Base-by-base conservation (phyloP, 345 rosid species). In the Erysimum cheiranthoides region DNA sequence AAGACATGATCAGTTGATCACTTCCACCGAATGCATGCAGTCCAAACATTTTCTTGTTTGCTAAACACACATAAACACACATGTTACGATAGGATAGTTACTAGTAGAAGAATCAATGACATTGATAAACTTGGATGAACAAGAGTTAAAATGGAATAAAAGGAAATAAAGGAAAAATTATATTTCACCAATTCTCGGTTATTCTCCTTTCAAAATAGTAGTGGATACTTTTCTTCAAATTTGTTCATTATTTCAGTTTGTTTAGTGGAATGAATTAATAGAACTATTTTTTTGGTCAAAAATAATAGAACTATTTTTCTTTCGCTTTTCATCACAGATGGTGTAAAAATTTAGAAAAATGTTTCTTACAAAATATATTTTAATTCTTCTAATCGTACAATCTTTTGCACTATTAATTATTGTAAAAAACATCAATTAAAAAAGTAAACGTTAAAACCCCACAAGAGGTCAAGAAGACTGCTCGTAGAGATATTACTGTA, bases 41-140 rank as follows among this genome's bases (percentile, higher is more conserved):
- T 11, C 35, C 35, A 13, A 32, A 51, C n/a, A n/a, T n/a, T n/a
- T n/a, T n/a, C n/a, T n/a, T n/a, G n/a, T n/a, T n/a, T n/a, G n/a
- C n/a, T n/a, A n/a, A n/a, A n/a, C n/a, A n/a, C n/a, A n/a, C 57
- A 25, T 52, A 25, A 52, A 52, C 58, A 27, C 31, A 52, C 31
- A 51, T 52, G 58, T 52, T 14, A 27, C 2, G 34, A 16, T 53
- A 45, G 18, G 14, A 0, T 45, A 6, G 8, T 47, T 47, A 47
- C 16, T 13, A 1, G 47, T 13, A 43, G 3, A 43, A 13, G 6
- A 43, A 43, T 0, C 17, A 13, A 13, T 13, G 7, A 1, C n/a
- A n/a, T n/a, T n/a, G 5, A 43, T 13, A 43, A 5, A 43, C 5
- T 7, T 43, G n/a, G 6, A 3, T n/a, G 1, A 17, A 47, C 7